Evolutionary conservation across 495 filamentous ascomycete species (phyloP).

Genomic region (Neurospora pannonica): DNA sequence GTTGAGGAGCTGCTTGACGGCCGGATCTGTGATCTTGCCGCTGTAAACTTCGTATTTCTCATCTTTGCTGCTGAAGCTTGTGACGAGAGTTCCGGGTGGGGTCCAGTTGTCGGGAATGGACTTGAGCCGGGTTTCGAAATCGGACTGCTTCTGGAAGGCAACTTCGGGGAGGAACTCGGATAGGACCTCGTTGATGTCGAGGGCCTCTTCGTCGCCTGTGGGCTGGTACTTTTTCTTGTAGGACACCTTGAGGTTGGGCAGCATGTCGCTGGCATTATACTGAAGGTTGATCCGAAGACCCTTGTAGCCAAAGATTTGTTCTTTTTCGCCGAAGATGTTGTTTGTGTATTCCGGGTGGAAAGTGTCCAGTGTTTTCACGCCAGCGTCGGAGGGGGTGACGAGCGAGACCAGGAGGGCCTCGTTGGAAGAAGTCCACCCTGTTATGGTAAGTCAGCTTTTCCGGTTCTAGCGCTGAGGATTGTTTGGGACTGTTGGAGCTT

Average conservation of each 20-base stretch:
- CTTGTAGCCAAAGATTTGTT: constrained; percentile 85
- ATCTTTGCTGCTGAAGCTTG: constrained; percentile 26
- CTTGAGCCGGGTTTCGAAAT: constrained; percentile 51
- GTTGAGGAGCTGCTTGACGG: constrained; percentile 54
- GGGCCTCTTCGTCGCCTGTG: constrained; percentile 58
- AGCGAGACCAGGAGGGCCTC: constrained; percentile 65
- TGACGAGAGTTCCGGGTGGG: constrained; percentile 42
- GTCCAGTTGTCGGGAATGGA: constrained; percentile 47
- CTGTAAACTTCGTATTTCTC: constrained; percentile 44
- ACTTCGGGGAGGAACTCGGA: constrained; percentile 59
- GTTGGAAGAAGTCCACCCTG: constrained; percentile 69
- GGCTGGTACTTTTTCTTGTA: constrained; percentile 66
- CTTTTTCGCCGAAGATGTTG: constrained; percentile 81
- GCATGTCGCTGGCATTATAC: constrained; percentile 75
- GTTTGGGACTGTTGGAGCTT: neutral
- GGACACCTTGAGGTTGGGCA: constrained; percentile 60
- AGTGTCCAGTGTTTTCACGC: constrained; percentile 47
- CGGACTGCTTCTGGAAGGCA: constrained; percentile 49
- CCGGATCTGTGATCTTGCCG: constrained; percentile 39
- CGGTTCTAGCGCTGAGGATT: neutral
- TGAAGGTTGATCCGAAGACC: constrained; percentile 63
- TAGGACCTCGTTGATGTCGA: constrained; percentile 57
- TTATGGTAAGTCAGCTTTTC: constrained; percentile 4
- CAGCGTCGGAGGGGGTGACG: constrained; percentile 46
- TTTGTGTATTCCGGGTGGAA: constrained; percentile 89